Evolutionary conservation across 257 asterid genomes (phyloP).

Genomic region (Gardenia jasminoides): DNA sequence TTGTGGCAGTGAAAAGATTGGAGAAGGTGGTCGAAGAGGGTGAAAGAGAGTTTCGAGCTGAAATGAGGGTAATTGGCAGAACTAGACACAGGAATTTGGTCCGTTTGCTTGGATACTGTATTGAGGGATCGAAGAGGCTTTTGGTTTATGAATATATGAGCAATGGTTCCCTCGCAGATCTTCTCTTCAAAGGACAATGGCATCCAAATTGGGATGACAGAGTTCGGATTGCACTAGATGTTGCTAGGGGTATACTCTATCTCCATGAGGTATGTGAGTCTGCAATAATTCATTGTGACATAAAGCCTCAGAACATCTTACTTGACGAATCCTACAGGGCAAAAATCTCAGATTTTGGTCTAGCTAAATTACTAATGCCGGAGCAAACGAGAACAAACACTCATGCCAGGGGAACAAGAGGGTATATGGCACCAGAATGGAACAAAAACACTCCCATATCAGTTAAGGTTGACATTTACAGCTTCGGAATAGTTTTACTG

Average conservation of each 20-base stretch:
- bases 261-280: conserved; percentile 34
- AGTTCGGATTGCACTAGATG: conserved; percentile 22
- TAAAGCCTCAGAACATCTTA: conserved; percentile 2
- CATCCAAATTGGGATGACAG: conserved; percentile 20
- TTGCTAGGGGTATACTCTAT: conserved; percentile 29
- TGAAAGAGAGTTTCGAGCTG: not conserved
- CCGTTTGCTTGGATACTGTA: conserved; percentile 25
- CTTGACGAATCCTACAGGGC: conserved; percentile 25
- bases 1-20: conserved; percentile 28
- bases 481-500: conserved; percentile 26
- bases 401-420: conserved; percentile 27
- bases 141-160: conserved; percentile 31
- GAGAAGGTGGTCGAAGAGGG: conserved; percentile 31
- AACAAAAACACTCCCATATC: conserved; percentile 17
- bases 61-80: conserved; percentile 27
- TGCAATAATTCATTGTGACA: conserved; percentile 27
- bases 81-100: conserved; percentile 30
- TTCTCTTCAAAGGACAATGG: conserved; percentile 10
- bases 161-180: conserved; percentile 26
- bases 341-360: conserved; percentile 26
- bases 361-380: conserved; percentile 28
- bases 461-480: conserved; percentile 29
- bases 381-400: conserved; percentile 33
- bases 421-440: conserved; percentile 39
- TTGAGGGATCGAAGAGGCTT: conserved; percentile 23